Evolutionary conservation across 2,329 filamentous ascomycete species (phyloP), one percentile per base, ranked within the genome.

Genomic region (Didymella glomerata): DNA sequence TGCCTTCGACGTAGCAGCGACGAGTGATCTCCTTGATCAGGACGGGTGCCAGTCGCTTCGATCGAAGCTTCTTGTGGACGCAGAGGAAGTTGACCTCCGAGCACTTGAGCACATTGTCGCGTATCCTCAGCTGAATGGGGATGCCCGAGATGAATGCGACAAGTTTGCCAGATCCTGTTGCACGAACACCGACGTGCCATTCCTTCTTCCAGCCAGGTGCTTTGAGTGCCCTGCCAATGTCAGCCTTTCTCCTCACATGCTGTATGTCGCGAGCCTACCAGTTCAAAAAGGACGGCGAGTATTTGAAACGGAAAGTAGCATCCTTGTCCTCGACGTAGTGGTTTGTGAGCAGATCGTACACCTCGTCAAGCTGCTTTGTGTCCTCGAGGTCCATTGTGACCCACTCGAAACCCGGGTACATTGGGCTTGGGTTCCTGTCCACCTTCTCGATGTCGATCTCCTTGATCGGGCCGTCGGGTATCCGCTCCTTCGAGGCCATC

Each of bases 41-140:
- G 2, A 98, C 90, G 0, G 95, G 95, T 0, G 95, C 89, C 42
- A 99, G 87, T 53, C 95, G 89, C 82, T 98, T 97, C 57, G 91
- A 88, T 49, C 95, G 91, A 30, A 99, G 87, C 80, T 98, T 98
- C 84, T 98, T 98, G 84, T 99, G 95, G 54, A 99, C 90, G 73
- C 93, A 96, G 66, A 99, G 88, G 80, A 98, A 99, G 82, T 99
- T 99, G 80, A 99, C 95, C 78, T 99, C 95, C 48, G 91, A 93
- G 67, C 91, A 89, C 63, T 88, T 86, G 60, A 99, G 80, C 57
- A 86, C 80, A 60, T 90, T 90, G 60, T 90, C 83, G 64, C 93
- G 90, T 42, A 99, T 88, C 51, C 90, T 88, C 57, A 99, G 83
- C 65, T 89, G 85, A 60, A 95, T 89, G 1, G 95, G 95, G 45